phyloP scores from a whole-genome alignment of 1,284 basidiomycete species.

The Leccinum solheimii region DNA sequence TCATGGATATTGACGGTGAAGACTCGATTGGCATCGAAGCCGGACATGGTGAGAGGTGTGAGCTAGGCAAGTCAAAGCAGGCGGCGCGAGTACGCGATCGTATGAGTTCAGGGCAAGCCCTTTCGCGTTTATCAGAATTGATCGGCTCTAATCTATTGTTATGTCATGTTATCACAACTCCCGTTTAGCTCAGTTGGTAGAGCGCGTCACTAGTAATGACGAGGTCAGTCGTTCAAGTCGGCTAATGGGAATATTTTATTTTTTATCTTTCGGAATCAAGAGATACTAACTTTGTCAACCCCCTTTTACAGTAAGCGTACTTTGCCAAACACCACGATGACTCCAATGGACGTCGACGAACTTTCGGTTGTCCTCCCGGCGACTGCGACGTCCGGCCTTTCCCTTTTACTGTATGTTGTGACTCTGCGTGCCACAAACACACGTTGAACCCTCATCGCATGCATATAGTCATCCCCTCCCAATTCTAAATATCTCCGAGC shows the following conservation, averaged over 20 bases:
- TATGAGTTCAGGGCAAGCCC: slow-evolving; percentile 46
- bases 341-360: slow-evolving; percentile 76
- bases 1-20: slow-evolving; percentile 78
- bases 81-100: slow-evolving; percentile 9
- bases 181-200: slow-evolving; percentile 60
- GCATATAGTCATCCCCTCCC: slow-evolving; percentile 85
- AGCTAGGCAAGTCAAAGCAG: slow-evolving; percentile 8
- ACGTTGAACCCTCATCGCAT: slow-evolving; percentile 12
- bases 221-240: slow-evolving; percentile 55
- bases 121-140: slow-evolving; percentile 39
- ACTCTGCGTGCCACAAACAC: neutral
- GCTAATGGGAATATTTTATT: slow-evolving; percentile 43
- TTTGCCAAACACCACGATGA: slow-evolving; percentile 43
- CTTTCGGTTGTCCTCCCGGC: slow-evolving; percentile 69
- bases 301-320: neutral
- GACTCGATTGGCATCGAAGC: slow-evolving; percentile 78
- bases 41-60: slow-evolving; percentile 48
- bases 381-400: slow-evolving; percentile 66
- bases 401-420: slow-evolving; percentile 62
- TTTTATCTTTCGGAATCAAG: neutral
- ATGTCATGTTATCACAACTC: slow-evolving; percentile 11
- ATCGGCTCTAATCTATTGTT: neutral
- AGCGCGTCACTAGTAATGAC: slow-evolving; percentile 62
- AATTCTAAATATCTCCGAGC: slow-evolving; percentile 96
- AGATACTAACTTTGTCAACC: neutral